Conservation (phyloP, 768 basidiomycete species). For the Mycena alexandri region DNA sequence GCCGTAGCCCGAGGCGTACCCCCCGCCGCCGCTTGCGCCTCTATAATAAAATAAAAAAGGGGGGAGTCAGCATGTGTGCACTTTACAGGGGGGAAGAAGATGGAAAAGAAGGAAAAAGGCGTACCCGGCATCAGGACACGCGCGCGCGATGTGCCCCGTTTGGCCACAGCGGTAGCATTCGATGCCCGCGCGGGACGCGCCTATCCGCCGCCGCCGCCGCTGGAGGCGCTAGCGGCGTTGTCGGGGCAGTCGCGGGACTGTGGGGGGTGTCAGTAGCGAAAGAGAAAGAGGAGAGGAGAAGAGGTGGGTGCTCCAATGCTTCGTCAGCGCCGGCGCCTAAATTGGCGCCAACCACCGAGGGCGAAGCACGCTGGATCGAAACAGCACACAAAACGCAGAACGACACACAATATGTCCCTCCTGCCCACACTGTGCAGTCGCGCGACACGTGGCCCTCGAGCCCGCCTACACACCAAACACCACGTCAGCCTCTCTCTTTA, state of each 20-base stretch:
- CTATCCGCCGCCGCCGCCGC: constrained; percentile 35
- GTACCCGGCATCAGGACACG: constrained; percentile 72
- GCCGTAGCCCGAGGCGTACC: constrained; percentile 35
- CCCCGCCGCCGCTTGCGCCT: too few relatives aligned
- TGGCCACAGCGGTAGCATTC: constrained; percentile 92
- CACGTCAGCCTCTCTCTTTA: too few relatives aligned
- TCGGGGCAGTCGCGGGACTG: constrained; percentile 88
- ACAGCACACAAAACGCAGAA: too few relatives aligned
- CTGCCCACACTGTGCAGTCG: constrained; percentile 85
- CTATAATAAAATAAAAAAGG: background rate
- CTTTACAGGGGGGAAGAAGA: too few relatives aligned
- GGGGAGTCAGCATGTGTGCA: too few relatives aligned
- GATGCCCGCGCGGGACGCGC: constrained; percentile 22
- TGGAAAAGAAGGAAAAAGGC: too few relatives aligned
- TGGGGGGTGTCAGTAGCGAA: too few relatives aligned
- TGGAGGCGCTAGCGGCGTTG: constrained; percentile 30
- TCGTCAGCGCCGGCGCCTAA: too few relatives aligned
- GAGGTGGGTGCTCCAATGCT: too few relatives aligned
- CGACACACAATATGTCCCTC: constrained; percentile 85
- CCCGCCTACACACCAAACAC: too few relatives aligned
- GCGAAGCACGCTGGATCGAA: too few relatives aligned
- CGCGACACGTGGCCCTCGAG: constrained; percentile 86
- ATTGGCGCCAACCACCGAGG: background rate
- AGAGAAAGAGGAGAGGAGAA: background rate
- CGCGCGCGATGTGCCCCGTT: constrained; percentile 86